A percentile compares a stretch with the other conserved stretches of the same genome.
These are phyloP conservation scores for Alternaria sp. DNA, from an alignment of 2,329 filamentous ascomycete species.

Conservation along the genomic window DNA sequence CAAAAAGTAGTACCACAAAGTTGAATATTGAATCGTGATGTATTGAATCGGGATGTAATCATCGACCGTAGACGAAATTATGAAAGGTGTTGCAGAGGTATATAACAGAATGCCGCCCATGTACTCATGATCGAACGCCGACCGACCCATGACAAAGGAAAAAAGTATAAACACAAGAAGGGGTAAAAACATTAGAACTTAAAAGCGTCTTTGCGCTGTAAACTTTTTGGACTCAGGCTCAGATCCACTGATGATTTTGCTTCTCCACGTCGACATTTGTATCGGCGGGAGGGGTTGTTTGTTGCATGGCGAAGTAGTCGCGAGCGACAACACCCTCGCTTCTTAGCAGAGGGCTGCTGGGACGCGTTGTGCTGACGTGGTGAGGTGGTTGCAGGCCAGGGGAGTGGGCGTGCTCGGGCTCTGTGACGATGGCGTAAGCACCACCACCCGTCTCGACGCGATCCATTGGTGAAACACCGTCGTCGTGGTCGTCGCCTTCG, in stretches of 20 bases:
- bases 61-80: neutral
- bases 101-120: neutral
- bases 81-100: neutral
- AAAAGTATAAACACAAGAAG: neutral
- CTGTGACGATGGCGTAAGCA: neutral
- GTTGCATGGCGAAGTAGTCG: constrained; percentile 2
- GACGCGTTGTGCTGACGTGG: neutral
- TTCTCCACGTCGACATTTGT: neutral
- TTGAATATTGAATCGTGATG: neutral
- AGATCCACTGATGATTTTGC: neutral
- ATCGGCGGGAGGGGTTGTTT: neutral
- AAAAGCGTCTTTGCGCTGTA: neutral
- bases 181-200: neutral
- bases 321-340: constrained; percentile 3
- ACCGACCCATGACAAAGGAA: neutral
- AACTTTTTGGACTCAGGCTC: neutral
- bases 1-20: neutral
- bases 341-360: neutral
- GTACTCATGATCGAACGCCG: neutral
- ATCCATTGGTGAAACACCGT: neutral
- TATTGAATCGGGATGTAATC: neutral
- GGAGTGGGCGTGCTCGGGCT: neutral
- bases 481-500: neutral
- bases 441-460: neutral
- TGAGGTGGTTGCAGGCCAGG: neutral